Conservation (phyloP, 2,329 filamentous ascomycete species). For the Clonostachys solani region DNA sequence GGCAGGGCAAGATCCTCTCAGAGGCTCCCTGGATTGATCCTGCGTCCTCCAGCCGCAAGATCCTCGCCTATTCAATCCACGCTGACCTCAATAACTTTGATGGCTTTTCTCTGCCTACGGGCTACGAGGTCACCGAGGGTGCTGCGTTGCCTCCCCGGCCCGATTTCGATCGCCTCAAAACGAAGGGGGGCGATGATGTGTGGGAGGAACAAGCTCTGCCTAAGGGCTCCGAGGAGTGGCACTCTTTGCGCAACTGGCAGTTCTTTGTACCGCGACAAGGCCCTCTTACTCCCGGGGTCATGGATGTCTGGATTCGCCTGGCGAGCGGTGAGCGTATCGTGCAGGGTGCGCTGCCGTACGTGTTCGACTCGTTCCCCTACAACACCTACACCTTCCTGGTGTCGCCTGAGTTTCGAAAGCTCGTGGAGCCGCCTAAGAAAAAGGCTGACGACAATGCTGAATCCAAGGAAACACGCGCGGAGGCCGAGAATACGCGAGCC, state of each 20-base stretch:
- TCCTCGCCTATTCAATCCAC: background rate
- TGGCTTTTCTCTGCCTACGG: constrained; percentile 1
- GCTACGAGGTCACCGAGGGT: constrained; percentile 2
- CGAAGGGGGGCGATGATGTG: background rate
- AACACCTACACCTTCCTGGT: constrained; percentile 18
- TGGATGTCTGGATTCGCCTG: constrained; percentile 63
- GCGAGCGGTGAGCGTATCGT: constrained; percentile 55
- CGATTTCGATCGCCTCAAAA: background rate
- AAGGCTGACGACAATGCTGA: constrained; percentile 32
- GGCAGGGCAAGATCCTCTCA: background rate
- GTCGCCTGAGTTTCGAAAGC: too few relatives aligned
- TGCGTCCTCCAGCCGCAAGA: background rate
- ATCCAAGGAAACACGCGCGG: constrained; percentile 22
- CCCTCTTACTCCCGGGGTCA: constrained; percentile 1
- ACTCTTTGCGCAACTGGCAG: background rate
- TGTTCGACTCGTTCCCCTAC: constrained; percentile 65
- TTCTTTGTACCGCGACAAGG: constrained; percentile 5
- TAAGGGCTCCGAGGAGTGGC: background rate
- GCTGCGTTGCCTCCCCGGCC: background rate
- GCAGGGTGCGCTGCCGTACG: constrained; percentile 55
- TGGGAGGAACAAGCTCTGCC: background rate
- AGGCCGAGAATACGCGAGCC: constrained; percentile 7
- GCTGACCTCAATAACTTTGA: background rate
- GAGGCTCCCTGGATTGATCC: background rate
- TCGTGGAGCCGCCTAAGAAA: too few relatives aligned